These are phyloP conservation scores for Entomophthora muscae DNA, from an alignment of 371 early-diverging fungal genomes.

Conservation along the genomic window DNA sequence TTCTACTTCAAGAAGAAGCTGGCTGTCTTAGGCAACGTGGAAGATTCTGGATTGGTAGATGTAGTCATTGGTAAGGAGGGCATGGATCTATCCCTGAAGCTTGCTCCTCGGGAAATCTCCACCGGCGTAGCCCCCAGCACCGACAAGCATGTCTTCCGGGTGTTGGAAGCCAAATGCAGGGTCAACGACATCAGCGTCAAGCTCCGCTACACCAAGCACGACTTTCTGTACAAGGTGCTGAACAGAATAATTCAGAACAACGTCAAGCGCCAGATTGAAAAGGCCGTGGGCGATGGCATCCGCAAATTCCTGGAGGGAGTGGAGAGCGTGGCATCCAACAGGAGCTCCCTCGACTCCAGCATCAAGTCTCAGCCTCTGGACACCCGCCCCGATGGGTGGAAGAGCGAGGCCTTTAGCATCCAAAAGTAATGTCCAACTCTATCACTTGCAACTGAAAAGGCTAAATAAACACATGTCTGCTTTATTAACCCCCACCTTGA, in stretches of 20 bases:
- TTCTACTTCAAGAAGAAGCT: constrained; percentile 18
- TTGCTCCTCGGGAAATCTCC: constrained; percentile 6
- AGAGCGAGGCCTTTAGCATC: constrained; percentile 2
- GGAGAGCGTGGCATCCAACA: constrained; percentile 3
- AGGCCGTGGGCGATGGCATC: constrained; percentile 12
- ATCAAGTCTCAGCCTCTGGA: background rate
- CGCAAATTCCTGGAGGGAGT: constrained; percentile 11
- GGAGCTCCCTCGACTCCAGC: background rate
- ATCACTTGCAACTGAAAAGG: too few species aligned
- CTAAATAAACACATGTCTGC: too few species aligned
- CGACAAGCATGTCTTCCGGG: background rate
- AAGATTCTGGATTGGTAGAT: constrained; percentile 10
- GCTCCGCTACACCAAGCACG: constrained; percentile 2
- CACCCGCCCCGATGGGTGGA: constrained; percentile 8
- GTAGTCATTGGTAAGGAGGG: constrained; percentile 13
- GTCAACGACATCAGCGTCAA: constrained; percentile 8
- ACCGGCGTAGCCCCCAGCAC: constrained; percentile 1
- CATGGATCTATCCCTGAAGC: constrained; percentile 12
- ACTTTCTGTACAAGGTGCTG: constrained; percentile 18
- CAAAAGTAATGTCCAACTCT: too few species aligned
- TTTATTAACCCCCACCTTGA: too few species aligned
- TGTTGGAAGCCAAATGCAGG: background rate
- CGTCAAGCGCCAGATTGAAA: constrained; percentile 17
- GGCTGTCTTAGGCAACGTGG: constrained; percentile 11
- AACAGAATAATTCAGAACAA: constrained; percentile 16